Conservation (phyloP, 768 basidiomycete genomes). For the Cyclocybe cylindracea region DNA sequence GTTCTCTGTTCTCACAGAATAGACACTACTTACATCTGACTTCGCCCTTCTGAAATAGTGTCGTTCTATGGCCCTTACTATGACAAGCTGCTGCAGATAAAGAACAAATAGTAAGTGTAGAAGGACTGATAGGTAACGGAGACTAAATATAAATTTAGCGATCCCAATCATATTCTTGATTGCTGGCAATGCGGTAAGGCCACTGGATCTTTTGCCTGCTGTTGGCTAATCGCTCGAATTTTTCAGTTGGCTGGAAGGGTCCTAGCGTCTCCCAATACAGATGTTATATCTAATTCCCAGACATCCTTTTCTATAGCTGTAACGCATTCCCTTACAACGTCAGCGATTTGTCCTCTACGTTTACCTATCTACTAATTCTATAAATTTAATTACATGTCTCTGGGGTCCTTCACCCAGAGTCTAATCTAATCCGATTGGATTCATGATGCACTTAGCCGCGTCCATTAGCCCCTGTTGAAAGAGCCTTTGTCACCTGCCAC, state of each 20-base stretch:
- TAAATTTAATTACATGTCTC: no score
- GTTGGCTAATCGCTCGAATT: neutral
- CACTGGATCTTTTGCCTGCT: neutral
- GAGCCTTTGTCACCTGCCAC: no score
- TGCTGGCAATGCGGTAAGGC: constrained; percentile 31
- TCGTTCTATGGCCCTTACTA: constrained; percentile 28
- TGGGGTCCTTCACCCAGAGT: no score
- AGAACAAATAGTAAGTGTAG: constrained; percentile 26
- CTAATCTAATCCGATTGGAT: no score
- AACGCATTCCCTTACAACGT: neutral
- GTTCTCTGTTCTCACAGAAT: neutral
- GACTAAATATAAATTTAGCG: constrained; percentile 10
- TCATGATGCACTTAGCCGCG: no score
- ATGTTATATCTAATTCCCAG: constrained; percentile 14
- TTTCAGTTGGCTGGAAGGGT: constrained; percentile 21
- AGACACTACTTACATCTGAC: neutral
- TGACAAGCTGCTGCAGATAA: constrained; percentile 21
- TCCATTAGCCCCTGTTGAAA: no score
- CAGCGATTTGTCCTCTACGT: neutral
- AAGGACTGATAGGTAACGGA: neutral
- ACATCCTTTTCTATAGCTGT: neutral
- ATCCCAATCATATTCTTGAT: constrained; percentile 26
- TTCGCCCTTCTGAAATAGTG: constrained; percentile 5
- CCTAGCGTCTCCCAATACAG: constrained; percentile 11
- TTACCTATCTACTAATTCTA: no score